Base-by-base conservation (phyloP, 2,329 filamentous ascomycete genomes). In the Bipolaris victoriae region DNA sequence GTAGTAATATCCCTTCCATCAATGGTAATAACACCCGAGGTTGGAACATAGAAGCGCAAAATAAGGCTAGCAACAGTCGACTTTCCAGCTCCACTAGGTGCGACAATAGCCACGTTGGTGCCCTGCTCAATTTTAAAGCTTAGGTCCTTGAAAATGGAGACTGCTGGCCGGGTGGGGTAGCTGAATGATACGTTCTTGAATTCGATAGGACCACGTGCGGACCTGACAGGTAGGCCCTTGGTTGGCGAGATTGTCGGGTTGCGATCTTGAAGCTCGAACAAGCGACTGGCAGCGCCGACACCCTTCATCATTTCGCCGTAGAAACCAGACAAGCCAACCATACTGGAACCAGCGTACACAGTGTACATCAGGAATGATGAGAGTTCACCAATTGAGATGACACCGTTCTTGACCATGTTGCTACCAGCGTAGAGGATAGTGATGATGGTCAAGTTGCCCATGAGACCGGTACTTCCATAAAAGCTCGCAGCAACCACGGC, bases 221-320 rank as follows among this genome's bases (percentile, higher is more conserved):
- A 96, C 52, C 81, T 84, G 29, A 99, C 92, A 58, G 87, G 89
- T 29, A 83, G 74, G 62, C 95, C 95, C 50, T 89, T 87, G 0
- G 96, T 99, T 18, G 93, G 87, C n/a, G 89, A 89, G 60, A 98
- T 96, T 2, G 88, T 89, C 0, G 93, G 90, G 57, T 91, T 82
- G 61, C 95, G 88, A 75, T 99, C 95, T 74, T 98, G 93, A 5
- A 99, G 84, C 73, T 99, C 95, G 71, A 99, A 99, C 1, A 99
- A 83, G 58, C 95, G 90, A 70, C 90, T 96, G n/a, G 95, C 95
- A 40, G 95, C 95, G 69, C 96, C 95, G 3, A 97, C 94, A 40
- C 96, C 96, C 77, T 99, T 99, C 95, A 99, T 99, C 60, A 99
- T 83, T 75, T 99, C 95, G 0, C 93, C 97, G 78, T 97, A 99